Percentiles rank a stretch among this genome's conserved stretches.
Conservation (phyloP, 1,139 yeast species). For the Taphrina sp. region DNA sequence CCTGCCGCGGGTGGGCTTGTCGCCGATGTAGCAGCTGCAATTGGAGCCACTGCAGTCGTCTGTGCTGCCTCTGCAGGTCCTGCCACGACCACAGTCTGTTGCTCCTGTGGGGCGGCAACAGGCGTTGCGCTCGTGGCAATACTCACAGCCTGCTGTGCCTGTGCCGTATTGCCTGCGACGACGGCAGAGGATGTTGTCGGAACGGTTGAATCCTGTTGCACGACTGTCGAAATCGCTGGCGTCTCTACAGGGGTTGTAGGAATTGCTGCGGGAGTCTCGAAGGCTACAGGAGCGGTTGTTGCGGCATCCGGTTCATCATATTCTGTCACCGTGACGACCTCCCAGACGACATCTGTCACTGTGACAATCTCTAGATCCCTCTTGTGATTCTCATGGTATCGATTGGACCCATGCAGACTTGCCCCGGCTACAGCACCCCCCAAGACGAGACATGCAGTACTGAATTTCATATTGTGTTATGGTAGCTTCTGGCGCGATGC, state of each 20-base stretch:
- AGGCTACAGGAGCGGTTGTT: neutral
- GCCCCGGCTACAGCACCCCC: too few relatives aligned
- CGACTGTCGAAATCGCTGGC: slow-evolving; percentile 12
- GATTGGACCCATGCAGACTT: neutral
- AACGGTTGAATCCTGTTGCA: slow-evolving; percentile 16
- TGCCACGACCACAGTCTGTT: slow-evolving; percentile 8
- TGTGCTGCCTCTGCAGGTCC: slow-evolving; percentile 25
- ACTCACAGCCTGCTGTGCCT: slow-evolving; percentile 31
- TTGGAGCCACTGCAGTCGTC: slow-evolving; percentile 34
- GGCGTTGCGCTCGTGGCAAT: slow-evolving; percentile 16
- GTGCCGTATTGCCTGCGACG: slow-evolving; percentile 36
- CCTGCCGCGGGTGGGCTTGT: slow-evolving; percentile 40
- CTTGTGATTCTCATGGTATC: neutral
- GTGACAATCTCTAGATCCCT: slow-evolving; percentile 25
- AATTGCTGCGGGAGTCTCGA: neutral
- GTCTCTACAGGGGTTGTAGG: slow-evolving; percentile 33
- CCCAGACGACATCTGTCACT: slow-evolving; percentile 30
- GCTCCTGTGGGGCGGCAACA: slow-evolving; percentile 4
- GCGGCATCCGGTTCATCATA: slow-evolving; percentile 13
- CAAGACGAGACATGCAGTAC: too few relatives aligned
- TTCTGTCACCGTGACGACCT: slow-evolving; percentile 25
- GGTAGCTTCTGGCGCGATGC: too few relatives aligned
- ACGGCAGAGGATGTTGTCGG: slow-evolving; percentile 34
- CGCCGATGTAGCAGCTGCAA: slow-evolving; percentile 38
- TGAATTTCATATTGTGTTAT: too few relatives aligned